Base-by-base conservation (phyloP, 164 flowering plant genomes). In the Kingdonia uniflora region DNA sequence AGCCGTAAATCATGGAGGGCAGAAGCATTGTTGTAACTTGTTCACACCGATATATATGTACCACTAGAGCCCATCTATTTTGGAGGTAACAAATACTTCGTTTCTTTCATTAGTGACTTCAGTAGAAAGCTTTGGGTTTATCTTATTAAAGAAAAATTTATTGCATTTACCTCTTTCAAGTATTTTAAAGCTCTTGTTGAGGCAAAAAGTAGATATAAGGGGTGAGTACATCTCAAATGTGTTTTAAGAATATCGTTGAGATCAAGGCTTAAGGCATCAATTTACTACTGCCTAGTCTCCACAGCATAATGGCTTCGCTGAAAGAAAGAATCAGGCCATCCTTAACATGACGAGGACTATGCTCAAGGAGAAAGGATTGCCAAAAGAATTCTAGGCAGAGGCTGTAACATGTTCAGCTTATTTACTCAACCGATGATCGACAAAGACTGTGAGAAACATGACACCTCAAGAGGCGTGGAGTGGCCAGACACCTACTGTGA, bases 391-490 rank as follows among this genome's bases (percentile, higher is more conserved):
- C 22, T 52, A 46, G 51, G 63, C 57, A 1, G 63, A 60, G 35
- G 52, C 44, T 14, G 57, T 38, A 14, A 5, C 41, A 16, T 26
- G 52, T 33, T 19, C 46, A 4, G 22, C 46, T 13, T 60, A 46
- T 52, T 23, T 54, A 1, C 16, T 60, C 11, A 60, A 60, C 15
- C 13, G 42, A 6, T 16, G 6, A 6, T 26, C 58, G 5, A 20
- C 52, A 8, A 53, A 15, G 43, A 45, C 33, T 37, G 49, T 46
- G 8, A 5, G 24, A 8, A 26, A 25, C 2, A 35, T 19, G 41
- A 60, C 53, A 15, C 42, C 64, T 21, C 29, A 53, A 52, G 64
- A 60, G 46, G 47, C 35, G 6, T 60, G 64, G 64, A 29, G 14
- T 46, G 53, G 40, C 11, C 15, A 19, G 2, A n/a, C n/a, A n/a